phyloP scores from a whole-genome alignment of 2,329 filamentous ascomycete genomes.

The Nannizziopsis barbatae region DNA sequence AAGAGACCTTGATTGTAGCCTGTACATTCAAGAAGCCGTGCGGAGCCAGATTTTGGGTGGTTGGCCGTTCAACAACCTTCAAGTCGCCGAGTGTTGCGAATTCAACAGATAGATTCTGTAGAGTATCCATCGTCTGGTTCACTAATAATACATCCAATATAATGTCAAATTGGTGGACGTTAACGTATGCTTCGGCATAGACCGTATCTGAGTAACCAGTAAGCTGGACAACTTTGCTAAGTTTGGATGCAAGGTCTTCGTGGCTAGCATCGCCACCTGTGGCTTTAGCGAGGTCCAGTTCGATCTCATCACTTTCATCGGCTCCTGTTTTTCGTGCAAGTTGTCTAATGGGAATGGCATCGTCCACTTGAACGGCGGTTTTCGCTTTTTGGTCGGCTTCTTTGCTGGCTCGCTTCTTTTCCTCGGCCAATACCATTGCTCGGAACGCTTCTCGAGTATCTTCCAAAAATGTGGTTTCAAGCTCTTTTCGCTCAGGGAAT shows the following conservation, averaged over 20 bases:
- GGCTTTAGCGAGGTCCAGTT: constrained; percentile 82
- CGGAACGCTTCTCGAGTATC: constrained; percentile 93
- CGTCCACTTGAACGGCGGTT: constrained; percentile 87
- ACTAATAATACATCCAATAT: constrained; percentile 91
- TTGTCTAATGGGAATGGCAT: constrained; percentile 85
- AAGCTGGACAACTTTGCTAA: constrained; percentile 90
- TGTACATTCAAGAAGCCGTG: constrained; percentile 98
- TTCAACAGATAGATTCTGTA: constrained; percentile 94
- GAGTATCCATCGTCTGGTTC: constrained; percentile 91
- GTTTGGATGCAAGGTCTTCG: constrained; percentile 84
- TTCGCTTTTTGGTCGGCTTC: constrained; percentile 88
- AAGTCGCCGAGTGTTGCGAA: constrained; percentile 97
- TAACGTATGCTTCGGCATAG: constrained; percentile 98
- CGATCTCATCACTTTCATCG: constrained; percentile 74
- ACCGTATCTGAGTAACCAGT: constrained; percentile 97
- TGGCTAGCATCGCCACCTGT: constrained; percentile 76
- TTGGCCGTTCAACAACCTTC: constrained; percentile 93
- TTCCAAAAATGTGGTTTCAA: constrained; percentile 85
- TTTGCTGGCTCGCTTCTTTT: constrained; percentile 94
- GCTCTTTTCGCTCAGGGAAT: constrained; percentile 76
- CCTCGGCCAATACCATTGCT: constrained; percentile 92
- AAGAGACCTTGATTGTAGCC: constrained; percentile 96
- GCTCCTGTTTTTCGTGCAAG: constrained; percentile 79
- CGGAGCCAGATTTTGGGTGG: constrained; percentile 86
- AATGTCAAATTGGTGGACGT: constrained; percentile 98